phyloP scores from a whole-genome alignment of 257 asterid genomes.

The Solanum bulbocastanum region DNA sequence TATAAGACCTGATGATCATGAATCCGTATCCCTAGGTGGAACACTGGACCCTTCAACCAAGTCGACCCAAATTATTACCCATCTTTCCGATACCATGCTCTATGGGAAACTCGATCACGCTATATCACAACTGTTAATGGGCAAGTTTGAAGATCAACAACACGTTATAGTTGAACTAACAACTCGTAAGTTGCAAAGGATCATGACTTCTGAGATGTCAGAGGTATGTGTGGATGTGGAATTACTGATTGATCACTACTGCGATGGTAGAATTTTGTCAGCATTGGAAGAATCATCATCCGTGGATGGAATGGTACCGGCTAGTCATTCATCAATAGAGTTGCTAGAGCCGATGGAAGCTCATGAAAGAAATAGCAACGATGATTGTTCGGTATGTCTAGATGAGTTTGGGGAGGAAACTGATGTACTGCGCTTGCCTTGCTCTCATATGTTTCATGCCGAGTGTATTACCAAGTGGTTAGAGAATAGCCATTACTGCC shows the following conservation, averaged over 20 bases:
- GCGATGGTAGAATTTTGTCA: neutral
- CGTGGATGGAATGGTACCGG: neutral
- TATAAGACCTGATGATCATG: neutral
- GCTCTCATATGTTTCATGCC: conserved; percentile 6
- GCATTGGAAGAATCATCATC: neutral
- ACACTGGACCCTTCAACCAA: neutral
- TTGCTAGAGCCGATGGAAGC: neutral
- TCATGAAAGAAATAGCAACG: neutral
- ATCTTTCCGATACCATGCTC: neutral
- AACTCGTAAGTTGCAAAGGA: neutral
- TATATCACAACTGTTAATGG: neutral
- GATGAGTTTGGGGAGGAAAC: neutral
- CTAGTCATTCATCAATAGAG: neutral
- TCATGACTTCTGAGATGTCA: neutral
- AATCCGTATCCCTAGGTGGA: neutral
- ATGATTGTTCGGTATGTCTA: neutral
- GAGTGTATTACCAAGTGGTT: conserved; percentile 5
- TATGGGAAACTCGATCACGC: neutral
- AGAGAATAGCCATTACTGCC: neutral
- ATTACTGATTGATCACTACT: neutral
- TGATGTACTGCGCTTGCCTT: neutral
- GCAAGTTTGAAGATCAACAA: neutral
- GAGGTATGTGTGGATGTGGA: neutral
- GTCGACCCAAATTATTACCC: neutral
- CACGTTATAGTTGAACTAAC: neutral